Base-by-base conservation (phyloP, 441 rosid species). In the Adansonia madagascariensis region DNA sequence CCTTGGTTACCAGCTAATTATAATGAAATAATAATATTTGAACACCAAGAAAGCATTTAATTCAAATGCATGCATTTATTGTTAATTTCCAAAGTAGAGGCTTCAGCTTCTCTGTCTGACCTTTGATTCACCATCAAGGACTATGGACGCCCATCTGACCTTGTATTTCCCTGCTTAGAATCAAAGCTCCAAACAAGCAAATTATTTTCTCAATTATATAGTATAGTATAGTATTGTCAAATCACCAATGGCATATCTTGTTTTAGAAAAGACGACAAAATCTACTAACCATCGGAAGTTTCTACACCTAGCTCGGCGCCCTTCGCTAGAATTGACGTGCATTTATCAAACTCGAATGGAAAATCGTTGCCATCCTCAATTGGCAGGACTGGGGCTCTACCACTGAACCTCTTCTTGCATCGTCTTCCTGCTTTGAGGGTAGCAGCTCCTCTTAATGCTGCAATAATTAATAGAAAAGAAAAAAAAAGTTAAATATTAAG, bases 391-490 rank as follows among this genome's bases (percentile, higher is more conserved):
- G 92, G 94, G 0, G 86, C 82, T 59, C 84, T 84, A 0, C 91
- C 93, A 20, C 85, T 89, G 67, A 88, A 43, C 78, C 80, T 83
- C 78, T 85, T 91, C 79, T 86, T 91, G 86, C 88, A 93, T 76
- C 90, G 90, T 81, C 88, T 82, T 84, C 98, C 90, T 75, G 97
- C 94, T 81, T 91, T 87, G 3, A 95, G 86, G 1, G 95, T 93
- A 5, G 84, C 94, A n/a, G 97, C 98, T 75, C 98, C 98, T 87
- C 78, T 92, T 64, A 93, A 72, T 4, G 98, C 98, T 95, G 53
- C 73, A 76, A 53, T 14, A 79, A 57, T n/a, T 31, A 50, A 35
- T 44, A 75, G 3, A 18, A 43, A 4, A 9, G 6, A 46, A 35
- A 35, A 35, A 6, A 27, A 1, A 27, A 8, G 18, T 35, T 35